Conservation (phyloP, 495 filamentous ascomycete genomes). For the Trichoderma asperelloides region DNA sequence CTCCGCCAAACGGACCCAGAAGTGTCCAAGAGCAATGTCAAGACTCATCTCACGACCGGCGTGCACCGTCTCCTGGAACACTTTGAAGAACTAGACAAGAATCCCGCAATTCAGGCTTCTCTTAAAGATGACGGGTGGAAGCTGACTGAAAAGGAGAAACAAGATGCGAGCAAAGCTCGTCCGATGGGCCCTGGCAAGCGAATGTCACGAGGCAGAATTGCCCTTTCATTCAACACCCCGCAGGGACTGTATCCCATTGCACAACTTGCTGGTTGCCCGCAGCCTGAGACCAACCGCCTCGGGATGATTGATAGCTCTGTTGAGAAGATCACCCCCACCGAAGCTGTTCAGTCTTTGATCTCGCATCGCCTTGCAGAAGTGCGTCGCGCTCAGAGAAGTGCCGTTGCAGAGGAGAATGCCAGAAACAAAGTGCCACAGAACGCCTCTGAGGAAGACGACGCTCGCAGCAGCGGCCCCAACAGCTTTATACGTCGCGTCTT, state of each 20-base stretch:
- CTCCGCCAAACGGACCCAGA: not conserved
- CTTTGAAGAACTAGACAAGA: not conserved
- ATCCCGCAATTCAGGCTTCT: not conserved
- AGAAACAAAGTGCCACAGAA: not conserved
- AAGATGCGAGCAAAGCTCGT: not conserved
- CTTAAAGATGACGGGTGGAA: not conserved
- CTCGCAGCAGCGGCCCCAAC: not conserved
- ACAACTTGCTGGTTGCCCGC: not conserved
- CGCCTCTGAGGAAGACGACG: not conserved
- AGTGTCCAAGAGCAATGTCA: not conserved
- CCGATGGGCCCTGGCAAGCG: not conserved
- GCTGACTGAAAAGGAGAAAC: not conserved
- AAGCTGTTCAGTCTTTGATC: not conserved
- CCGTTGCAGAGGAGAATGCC: not conserved
- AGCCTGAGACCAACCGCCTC: not conserved
- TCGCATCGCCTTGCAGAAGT: not conserved
- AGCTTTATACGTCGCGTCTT: not conserved
- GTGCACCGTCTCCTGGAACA: not conserved
- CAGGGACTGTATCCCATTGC: not conserved
- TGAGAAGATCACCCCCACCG: not conserved
- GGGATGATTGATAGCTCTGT: not conserved
- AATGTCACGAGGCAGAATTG: not conserved
- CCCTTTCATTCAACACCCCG: not conserved
- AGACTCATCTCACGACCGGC: not conserved
- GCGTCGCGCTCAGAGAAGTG: not conserved